Conservation (phyloP, 345 rosid genomes). For the Tarenaya hassleriana region DNA sequence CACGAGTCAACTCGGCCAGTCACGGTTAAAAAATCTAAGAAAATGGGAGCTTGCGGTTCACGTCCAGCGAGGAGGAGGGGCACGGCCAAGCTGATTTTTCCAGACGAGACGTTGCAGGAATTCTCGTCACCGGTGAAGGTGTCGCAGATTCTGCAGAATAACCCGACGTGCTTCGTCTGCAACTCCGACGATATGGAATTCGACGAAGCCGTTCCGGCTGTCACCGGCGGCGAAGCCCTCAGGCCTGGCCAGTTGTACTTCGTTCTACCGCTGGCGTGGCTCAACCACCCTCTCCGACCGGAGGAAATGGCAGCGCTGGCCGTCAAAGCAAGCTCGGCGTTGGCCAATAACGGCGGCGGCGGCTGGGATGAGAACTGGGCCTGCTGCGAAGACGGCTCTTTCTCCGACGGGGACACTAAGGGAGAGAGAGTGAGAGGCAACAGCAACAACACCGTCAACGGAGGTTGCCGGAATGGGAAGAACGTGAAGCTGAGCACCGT, state of each 20-base stretch:
- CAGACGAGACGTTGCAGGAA: conserved; percentile 74
- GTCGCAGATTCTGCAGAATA: conserved; percentile 53
- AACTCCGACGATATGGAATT: conserved; percentile 98
- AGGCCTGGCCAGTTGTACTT: conserved; percentile 87
- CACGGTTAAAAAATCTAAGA: not conserved
- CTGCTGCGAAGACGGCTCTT: too few species aligned
- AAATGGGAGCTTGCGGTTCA: conserved; percentile 92
- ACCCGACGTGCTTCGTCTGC: conserved; percentile 69
- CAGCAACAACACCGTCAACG: conserved; percentile 6
- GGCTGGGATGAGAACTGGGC: conserved; percentile 3
- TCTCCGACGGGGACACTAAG: too few species aligned
- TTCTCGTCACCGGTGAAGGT: conserved; percentile 71
- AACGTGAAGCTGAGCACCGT: conserved; percentile 54
- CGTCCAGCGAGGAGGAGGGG: conserved; percentile 46
- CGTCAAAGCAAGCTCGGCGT: conserved; percentile 91
- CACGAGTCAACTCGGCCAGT: conserved; percentile 7
- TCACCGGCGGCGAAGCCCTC: conserved; percentile 64
- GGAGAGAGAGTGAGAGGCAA: too few species aligned
- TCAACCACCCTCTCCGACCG: conserved; percentile 55
- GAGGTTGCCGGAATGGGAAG: conserved; percentile 30
- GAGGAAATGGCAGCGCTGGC: conserved; percentile 98
- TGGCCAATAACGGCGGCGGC: conserved; percentile 29
- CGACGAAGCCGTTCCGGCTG: conserved; percentile 63
- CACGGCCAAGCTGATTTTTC: conserved; percentile 68
- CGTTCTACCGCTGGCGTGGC: conserved; percentile 59